Conservation (phyloP, 805 yeast species). For the Wickerhamia fluorescens region DNA sequence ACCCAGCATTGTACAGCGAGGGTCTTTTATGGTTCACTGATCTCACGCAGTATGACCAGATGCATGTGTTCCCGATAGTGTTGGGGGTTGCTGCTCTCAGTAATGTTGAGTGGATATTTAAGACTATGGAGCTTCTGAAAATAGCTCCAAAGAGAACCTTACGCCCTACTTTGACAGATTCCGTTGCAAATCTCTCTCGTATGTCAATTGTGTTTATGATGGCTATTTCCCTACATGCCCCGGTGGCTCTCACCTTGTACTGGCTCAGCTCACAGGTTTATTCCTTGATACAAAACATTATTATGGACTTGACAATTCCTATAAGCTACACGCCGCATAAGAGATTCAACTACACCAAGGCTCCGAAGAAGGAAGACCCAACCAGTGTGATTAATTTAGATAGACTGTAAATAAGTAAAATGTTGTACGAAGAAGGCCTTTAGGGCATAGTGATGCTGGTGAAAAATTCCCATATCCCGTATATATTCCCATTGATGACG, state of each 20-base stretch:
- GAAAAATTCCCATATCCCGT: too few species aligned
- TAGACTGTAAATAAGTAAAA: too few species aligned
- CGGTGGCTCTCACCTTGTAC: slow-evolving; percentile 73
- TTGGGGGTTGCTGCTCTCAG: slow-evolving; percentile 66
- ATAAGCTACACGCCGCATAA: slow-evolving; percentile 41
- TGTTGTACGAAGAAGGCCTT: too few species aligned
- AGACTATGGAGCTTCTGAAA: slow-evolving; percentile 49
- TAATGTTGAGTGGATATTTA: slow-evolving; percentile 78
- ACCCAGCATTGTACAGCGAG: slow-evolving; percentile 42
- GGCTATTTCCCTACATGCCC: slow-evolving; percentile 82
- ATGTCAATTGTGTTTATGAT: slow-evolving; percentile 72
- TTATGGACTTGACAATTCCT: slow-evolving; percentile 63
- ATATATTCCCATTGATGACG: background rate
- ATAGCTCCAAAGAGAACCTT: slow-evolving; percentile 34
- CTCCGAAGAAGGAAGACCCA: slow-evolving; percentile 3
- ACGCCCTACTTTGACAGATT: slow-evolving; percentile 54
- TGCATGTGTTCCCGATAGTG: slow-evolving; percentile 57
- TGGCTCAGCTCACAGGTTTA: slow-evolving; percentile 84
- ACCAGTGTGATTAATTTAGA: slow-evolving; percentile 5
- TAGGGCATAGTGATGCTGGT: too few species aligned
- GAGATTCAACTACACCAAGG: slow-evolving; percentile 17
- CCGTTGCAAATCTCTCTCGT: slow-evolving; percentile 64
- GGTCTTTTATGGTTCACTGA: slow-evolving; percentile 58
- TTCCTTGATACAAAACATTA: slow-evolving; percentile 68
- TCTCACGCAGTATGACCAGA: slow-evolving; percentile 54